A percentile compares a stretch with the other conserved stretches of the same genome.
Evolutionary conservation across 805 yeast genomes (phyloP).

Genomic region (Scheffersomyces ergatensis): DNA sequence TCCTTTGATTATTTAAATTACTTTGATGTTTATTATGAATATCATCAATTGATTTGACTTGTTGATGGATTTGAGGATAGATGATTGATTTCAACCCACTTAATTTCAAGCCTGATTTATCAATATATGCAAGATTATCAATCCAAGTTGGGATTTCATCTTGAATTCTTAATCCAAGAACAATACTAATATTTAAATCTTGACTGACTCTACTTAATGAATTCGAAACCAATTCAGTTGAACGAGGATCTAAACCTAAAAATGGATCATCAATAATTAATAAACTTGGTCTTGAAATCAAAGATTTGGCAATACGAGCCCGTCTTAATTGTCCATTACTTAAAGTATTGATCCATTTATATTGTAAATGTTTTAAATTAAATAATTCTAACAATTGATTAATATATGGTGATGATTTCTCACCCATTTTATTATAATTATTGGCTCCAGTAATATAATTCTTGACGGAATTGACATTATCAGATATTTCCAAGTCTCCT

Average conservation of each 20-base stretch:
- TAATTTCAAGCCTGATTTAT: slow-evolving; percentile 46
- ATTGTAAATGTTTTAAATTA: slow-evolving; percentile 52
- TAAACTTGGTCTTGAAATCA: slow-evolving; percentile 62
- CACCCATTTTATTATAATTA: slow-evolving; percentile 40
- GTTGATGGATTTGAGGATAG: background rate
- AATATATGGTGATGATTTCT: slow-evolving; percentile 24
- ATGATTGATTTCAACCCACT: slow-evolving; percentile 45
- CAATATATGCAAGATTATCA: slow-evolving; percentile 64
- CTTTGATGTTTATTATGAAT: slow-evolving; percentile 12
- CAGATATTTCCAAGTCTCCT: slow-evolving; percentile 55
- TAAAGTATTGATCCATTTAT: slow-evolving; percentile 80
- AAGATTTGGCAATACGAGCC: slow-evolving; percentile 77
- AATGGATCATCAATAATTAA: slow-evolving; percentile 89
- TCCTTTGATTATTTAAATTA: background rate
- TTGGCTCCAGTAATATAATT: slow-evolving; percentile 57
- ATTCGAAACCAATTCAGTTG: slow-evolving; percentile 57
- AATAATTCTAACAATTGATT: slow-evolving; percentile 47
- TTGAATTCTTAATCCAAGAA: slow-evolving; percentile 74
- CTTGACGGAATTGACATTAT: slow-evolving; percentile 64
- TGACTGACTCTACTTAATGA: slow-evolving; percentile 38
- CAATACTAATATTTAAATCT: slow-evolving; percentile 50
- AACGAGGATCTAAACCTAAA: slow-evolving; percentile 81
- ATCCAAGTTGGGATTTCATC: slow-evolving; percentile 82
- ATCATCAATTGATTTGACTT: background rate
- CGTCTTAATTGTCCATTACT: slow-evolving; percentile 94